Base-by-base conservation (phyloP, 345 rosid species). In the Eucalyptus guilfoylei region DNA sequence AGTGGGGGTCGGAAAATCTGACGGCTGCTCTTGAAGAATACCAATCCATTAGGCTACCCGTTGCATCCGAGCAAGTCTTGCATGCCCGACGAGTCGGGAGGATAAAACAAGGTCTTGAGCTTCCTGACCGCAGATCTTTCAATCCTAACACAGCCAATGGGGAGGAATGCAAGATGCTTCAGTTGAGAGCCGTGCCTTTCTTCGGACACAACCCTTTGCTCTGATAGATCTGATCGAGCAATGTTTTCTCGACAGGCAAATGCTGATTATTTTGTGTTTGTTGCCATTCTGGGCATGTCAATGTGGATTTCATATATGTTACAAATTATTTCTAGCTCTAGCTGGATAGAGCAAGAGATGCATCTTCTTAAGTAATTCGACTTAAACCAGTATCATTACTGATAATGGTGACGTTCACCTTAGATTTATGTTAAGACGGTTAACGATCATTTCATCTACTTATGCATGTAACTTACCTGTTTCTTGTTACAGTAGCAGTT, bases 61-160 rank as follows among this genome's bases (percentile, higher is more conserved):
- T 95, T 28, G 92, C 93, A 64, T 89, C 96, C 13, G 86, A 92
- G 91, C 98, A 96, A 93, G 96, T 95, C 67, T 87, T 96, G 89
- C 92, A 92, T 88, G 91, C 97, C 2, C 92, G 95, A 55, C 86
- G 86, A 85, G 21, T 97, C 48, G 98, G 97, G 55, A 92, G 93
- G 88, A 90, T 95, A 90, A 97, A 95, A 89, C 97, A 95, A 93
- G 97, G 97, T 28, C 90, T 95, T 24, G 67, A 86, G 89, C 92
- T 89, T 90, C 92, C 90, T 88, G 94, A 91, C 85, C 58, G 90
- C 48, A 83, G n/a, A n/a, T 76, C 88, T 62, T 91, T 94, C 85
- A 90, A 92, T 90, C 93, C 94, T 2, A 89, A 40, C 91, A 85
- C 85, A 4, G 92, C 95, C 52, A 90, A n/a, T 44, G 34, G 87